Base-by-base conservation (phyloP, 352 stramenopile genomes). In the Pythium rhizo-oryzae region DNA sequence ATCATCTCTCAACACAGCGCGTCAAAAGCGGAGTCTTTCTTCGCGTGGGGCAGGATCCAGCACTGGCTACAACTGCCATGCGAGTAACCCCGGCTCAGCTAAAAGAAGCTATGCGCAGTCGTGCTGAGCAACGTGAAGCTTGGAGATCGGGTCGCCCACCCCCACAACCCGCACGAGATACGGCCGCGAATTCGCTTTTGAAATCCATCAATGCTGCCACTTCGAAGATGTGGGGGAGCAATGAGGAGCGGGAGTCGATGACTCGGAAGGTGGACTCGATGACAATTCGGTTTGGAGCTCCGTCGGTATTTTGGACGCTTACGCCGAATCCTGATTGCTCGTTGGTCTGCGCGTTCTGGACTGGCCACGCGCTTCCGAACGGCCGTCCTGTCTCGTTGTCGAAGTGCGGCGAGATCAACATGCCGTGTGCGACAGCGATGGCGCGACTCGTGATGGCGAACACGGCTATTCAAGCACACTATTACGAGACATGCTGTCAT, bases 291-390 rank as follows among this genome's bases (percentile, higher is more conserved):
- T 72, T 59, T 50, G 63, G 60, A 0, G 37, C 70, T 23, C 71
- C 67, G 2, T 78, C 71, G 0, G 30, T 78, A 0, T 78, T 78
- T 16, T 78, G 71, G 71, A 78, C 71, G n/a, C 21, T 75, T 8
- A 78, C 71, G 8, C 71, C 71, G 25, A 78, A 78, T 33, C 71
- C 71, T 1, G 71, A 78, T 35, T 57, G 49, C 12, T 75, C 62
- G 3, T 44, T 78, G 4, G 51, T 64, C 1, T 64, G 62, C 25
- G 67, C 67, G 3, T 78, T 72, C 33, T 78, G 71, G 71, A 69
- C 62, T 11, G 59, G 59, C 4, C 51, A 23, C 0, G 18, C 58
- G 4, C 59, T 78, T 12, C 63, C 67, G 16, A 49, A 28, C n/a
- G 67, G 49, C 4, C 39, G 59, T 1, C 71, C 71, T 0, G n/a